Conservation (phyloP, 2,329 filamentous ascomycete species). For the Fusarium incarnatum region DNA sequence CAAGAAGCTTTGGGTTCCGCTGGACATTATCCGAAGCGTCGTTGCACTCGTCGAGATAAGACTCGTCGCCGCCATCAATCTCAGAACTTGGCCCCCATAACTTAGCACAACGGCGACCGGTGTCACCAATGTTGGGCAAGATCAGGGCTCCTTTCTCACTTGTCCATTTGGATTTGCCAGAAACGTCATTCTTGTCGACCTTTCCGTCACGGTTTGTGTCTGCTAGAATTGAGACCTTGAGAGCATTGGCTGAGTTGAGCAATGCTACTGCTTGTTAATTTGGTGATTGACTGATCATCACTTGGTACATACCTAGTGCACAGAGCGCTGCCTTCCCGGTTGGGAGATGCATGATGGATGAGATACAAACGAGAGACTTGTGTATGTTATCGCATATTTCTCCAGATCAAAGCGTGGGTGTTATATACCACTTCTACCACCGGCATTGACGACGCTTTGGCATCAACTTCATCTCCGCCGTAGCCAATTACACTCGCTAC, state of each 20-base stretch:
- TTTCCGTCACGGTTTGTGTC: slow-evolving; percentile 54
- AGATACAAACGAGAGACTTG: not conserved
- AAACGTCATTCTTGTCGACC: slow-evolving; percentile 44
- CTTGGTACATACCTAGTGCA: slow-evolving; percentile 3
- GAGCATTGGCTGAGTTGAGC: slow-evolving; percentile 12
- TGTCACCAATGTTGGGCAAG: slow-evolving; percentile 54
- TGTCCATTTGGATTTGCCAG: slow-evolving; percentile 44
- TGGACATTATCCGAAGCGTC: slow-evolving; percentile 52
- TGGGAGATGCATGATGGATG: slow-evolving; percentile 11
- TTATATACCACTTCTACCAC: not conserved
- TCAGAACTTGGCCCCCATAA: slow-evolving; percentile 7
- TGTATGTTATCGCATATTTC: not conserved
- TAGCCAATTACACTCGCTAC: not conserved
- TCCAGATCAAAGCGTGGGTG: not conserved
- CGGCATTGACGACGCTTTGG: not conserved
- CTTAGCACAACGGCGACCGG: slow-evolving; percentile 46
- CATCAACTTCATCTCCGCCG: not conserved
- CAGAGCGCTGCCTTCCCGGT: not conserved
- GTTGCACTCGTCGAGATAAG: slow-evolving; percentile 49
- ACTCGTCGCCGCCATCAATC: slow-evolving; percentile 22
- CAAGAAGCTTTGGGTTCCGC: slow-evolving; percentile 47
- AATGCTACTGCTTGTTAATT: slow-evolving; percentile 7
- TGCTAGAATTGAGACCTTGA: slow-evolving; percentile 44
- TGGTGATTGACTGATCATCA: fast-evolving
- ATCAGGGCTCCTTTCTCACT: slow-evolving; percentile 49